Base-by-base conservation (phyloP, 805 yeast species). In the Suhomyces sp. region DNA sequence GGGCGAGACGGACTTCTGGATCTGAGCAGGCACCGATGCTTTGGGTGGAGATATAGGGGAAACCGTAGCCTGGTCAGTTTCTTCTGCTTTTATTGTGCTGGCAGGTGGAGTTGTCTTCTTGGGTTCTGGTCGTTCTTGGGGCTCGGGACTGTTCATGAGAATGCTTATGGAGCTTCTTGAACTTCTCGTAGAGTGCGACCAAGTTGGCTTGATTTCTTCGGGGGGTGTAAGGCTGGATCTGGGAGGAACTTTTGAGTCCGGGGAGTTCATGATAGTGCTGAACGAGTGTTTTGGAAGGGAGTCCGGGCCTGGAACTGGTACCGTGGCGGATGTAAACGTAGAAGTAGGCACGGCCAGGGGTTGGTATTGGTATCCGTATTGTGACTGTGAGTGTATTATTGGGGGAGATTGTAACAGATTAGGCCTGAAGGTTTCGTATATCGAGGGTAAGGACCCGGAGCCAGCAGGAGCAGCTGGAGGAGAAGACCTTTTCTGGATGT, bases 81-180 rank as follows among this genome's bases (percentile, higher is more conserved):
- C 29, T 16, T 10, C 29, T 16, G 5, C 14, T 14, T 26, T 15
- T 6, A 24, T 24, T 6, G 5, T 26, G 29, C 22, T 20, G 22
- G 7, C 10, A 7, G 7, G 22, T 8, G 22, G 22, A 8, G 10
- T 20, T 20, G 7, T 7, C 10, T 20, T 10, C 22, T 20, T 20
- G 7, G 22, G 7, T 20, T 20, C 22, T 7, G 7, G 7, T 20
- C 22, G 22, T 20, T 20, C 22, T 8, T 3, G 45, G 6, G 45
- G 22, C 18, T 28, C 22, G 32, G 40, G 31, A 19, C 39, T 13
- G 49, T 53, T 35, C 44, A 46, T 44, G 25, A 44, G 25, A 15
- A 32, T 25, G 20, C 39, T 34, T 3, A 43, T 35, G 18, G 47
- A 43, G 33, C 42, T 38, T n/a, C 19, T 25, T n/a, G 34, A 15